Conservation (phyloP, 768 basidiomycete species). For the Hysterangium stoloniferum region DNA sequence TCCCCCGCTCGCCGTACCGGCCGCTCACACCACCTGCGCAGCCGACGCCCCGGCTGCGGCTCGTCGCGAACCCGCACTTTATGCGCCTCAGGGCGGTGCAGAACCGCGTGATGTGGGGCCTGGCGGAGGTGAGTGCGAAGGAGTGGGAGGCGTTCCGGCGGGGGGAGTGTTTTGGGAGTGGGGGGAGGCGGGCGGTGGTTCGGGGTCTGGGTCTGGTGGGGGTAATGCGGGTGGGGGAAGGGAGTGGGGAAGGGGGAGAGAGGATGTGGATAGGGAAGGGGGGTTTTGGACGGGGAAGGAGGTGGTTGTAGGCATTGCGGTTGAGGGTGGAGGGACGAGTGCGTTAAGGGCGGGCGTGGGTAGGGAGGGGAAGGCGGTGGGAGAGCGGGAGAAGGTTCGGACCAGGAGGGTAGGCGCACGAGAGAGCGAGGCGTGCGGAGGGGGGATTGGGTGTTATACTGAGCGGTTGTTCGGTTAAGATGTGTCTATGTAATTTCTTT, state of each 20-base stretch:
- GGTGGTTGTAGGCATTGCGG: slow-evolving; percentile 44
- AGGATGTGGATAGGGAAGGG: neutral
- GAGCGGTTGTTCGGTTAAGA: too few relatives aligned
- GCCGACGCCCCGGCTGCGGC: slow-evolving; percentile 33
- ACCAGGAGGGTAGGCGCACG: too few relatives aligned
- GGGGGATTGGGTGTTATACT: too few relatives aligned
- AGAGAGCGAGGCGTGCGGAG: too few relatives aligned
- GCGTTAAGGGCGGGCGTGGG: slow-evolving; percentile 27
- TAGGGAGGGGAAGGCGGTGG: too few relatives aligned
- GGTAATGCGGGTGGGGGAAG: too few relatives aligned
- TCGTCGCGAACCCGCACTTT: slow-evolving; percentile 52
- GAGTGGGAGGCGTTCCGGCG: slow-evolving; percentile 48
- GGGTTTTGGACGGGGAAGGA: neutral
- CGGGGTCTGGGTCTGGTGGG: too few relatives aligned
- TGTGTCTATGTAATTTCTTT: too few relatives aligned
- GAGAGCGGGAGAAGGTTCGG: too few relatives aligned
- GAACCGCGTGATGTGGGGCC: slow-evolving; percentile 40
- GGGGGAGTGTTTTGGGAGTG: slow-evolving; percentile 57
- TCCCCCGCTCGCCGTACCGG: slow-evolving; percentile 16
- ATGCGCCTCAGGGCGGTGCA: slow-evolving; percentile 55
- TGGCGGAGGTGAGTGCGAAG: too few relatives aligned
- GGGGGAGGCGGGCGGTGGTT: slow-evolving; percentile 49
- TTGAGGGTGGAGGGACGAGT: slow-evolving; percentile 54
- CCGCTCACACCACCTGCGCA: slow-evolving; percentile 28
- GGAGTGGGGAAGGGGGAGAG: too few relatives aligned